Base-by-base conservation (phyloP, 495 filamentous ascomycete genomes). In the Penicillium diatomitis region DNA sequence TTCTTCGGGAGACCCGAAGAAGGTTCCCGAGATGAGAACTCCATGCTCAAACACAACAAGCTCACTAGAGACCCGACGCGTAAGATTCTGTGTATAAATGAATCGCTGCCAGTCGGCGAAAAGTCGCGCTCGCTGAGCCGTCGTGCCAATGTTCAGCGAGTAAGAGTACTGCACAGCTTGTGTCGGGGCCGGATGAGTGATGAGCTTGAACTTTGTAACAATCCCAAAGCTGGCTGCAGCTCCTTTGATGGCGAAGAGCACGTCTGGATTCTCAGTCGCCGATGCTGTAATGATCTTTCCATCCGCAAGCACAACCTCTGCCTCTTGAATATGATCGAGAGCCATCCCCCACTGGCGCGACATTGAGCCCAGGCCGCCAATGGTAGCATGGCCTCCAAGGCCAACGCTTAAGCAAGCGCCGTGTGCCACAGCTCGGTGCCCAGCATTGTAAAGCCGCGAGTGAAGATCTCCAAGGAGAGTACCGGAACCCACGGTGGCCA, bases 301-400 rank as follows among this genome's bases (percentile, higher is more conserved):
- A 52, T 83, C 73, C 6, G 82, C 80, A 8, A 83, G 71, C 9
- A 88, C 81, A 1, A 86, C 80, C 30, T 82, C 74, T 8, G 78
- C 58, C 6, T 55, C 78, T 11, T 77, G 49, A 46, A 89, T 72
- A 29, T 74, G 74, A 50, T 90, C 86, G 46, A 90, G 62, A 0
- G 82, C 72, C 0, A 79, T 61, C 9, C 86, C 86, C 76, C 76
- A 86, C 42, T 77, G 71, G 8, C 84, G 77, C 5, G 81, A 80
- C 9, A 66, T 69, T 10, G 75, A 68, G 0, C 85, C 86, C 38
- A 76, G 80, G 5, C 86, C 86, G 11, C 85, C 86, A 45, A 88
- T 82, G 1, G 82, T 83, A 36, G 78, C 70, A 62, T 91, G 87
- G 3, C 87, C 87, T 10, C 82, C 85, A 11, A 84, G 74, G 11